phyloP scores from a whole-genome alignment of 495 filamentous ascomycete species.

The Aspergillus sparsus region DNA sequence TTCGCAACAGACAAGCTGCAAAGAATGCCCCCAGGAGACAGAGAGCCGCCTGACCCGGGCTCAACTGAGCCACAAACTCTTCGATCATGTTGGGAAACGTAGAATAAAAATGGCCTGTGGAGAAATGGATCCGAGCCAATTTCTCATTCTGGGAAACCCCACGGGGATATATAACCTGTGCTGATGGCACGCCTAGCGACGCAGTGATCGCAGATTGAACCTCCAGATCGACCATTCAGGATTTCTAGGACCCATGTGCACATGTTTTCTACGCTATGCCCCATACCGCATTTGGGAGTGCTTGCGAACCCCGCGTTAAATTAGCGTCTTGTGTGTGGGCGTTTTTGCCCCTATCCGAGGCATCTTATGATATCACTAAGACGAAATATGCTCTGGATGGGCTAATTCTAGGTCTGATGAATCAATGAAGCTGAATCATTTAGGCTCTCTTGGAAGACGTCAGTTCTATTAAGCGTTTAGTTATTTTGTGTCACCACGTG shows the following conservation, averaged over 20 bases:
- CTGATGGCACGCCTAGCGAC: neutral
- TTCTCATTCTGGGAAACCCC: neutral
- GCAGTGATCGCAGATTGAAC: neutral
- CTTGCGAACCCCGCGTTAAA: conserved; percentile 37
- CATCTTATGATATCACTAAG: conserved; percentile 14
- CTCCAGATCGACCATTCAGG: conserved; percentile 5
- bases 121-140: neutral
- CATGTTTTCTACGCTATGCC: conserved; percentile 4
- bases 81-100: conserved; percentile 38
- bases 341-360: neutral
- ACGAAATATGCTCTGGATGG: neutral
- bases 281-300: conserved; percentile 29
- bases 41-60: conserved; percentile 29
- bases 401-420: neutral
- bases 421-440: neutral
- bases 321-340: neutral
- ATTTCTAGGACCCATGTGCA: conserved; percentile 9
- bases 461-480: too few species aligned
- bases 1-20: conserved; percentile 30
- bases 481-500: neutral
- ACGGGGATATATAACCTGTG: conserved; percentile 8
- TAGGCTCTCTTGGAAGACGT: neutral
- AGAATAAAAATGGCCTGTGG: neutral
- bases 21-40: conserved; percentile 32
- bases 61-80: conserved; percentile 31